Evolutionary conservation across 2,329 filamentous ascomycete genomes (phyloP).

Genomic region (Ascochyta fabae): DNA sequence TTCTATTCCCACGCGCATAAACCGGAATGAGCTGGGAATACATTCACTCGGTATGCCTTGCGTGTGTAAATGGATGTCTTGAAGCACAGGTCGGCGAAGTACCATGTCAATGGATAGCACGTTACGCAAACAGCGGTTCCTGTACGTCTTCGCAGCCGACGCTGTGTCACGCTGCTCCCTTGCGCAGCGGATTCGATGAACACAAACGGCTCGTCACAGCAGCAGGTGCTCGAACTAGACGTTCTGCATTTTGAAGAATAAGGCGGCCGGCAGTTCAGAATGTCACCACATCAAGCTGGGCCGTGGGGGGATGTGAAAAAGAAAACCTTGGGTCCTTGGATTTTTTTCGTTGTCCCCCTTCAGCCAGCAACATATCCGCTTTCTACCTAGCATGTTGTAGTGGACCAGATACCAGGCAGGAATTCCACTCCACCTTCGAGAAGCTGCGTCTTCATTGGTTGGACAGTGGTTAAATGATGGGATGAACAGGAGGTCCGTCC

Average conservation of each 20-base stretch:
- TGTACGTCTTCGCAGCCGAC: conserved; percentile 8
- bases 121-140: conserved; percentile 14
- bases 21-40: not conserved
- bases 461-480: not conserved
- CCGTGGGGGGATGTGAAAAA: not conserved
- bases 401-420: not conserved
- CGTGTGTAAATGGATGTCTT: conserved; percentile 4
- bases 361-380: not conserved
- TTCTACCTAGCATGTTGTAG: not conserved
- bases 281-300: not conserved
- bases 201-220: conserved; percentile 9
- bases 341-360: not conserved
- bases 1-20: not conserved
- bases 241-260: not conserved
- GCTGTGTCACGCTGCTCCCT: conserved; percentile 10
- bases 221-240: conserved; percentile 7
- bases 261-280: not conserved
- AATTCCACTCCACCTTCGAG: not conserved
- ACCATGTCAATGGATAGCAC: conserved; percentile 1
- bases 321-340: not conserved
- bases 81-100: conserved; percentile 16
- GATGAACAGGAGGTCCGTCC: conserved; percentile 18
- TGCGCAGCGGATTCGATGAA: conserved; percentile 9
- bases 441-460: not conserved
- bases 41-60: not conserved